Evolutionary conservation across 1,284 basidiomycete species (phyloP), one percentile per base, ranked within the genome.

Genomic region (Apiotrichum veenhuisii): DNA sequence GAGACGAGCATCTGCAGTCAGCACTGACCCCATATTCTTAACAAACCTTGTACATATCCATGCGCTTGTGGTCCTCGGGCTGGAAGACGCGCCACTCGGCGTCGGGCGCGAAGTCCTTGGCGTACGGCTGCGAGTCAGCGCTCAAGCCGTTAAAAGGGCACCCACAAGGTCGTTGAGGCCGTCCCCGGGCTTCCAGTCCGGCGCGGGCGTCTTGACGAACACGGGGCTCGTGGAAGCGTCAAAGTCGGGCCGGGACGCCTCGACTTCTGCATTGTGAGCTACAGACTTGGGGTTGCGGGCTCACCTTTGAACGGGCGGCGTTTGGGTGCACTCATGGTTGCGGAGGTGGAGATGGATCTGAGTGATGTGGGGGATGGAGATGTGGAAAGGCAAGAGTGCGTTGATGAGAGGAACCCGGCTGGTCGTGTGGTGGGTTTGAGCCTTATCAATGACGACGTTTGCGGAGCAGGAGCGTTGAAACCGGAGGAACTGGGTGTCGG

Each of bases 161-260:
- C 66, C 54, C 34, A 76, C 72, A 1, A 70, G 59, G 43, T 59
- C 45, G 51, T 75, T 77, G 14, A 84, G 69, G 20, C 84, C 84
- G 55, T 82, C 76, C 11, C 85, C 84, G 34, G 81, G 70, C 46
- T 77, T 77, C 83, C 84, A 87, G 12, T 67, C 64, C 14, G 83
- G 81, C 61, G 80, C 72, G 0, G 84, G 83, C 17, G 81, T 68
- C 57, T 79, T 72, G 17, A 81, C 82, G 49, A 60, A 55, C 5
- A 27, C 36, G 5, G 59, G 54, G 20, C 53, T 17, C 22, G 55
- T 47, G 4, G 56, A 33, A 3, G 38, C 20, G 18, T 67, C 63
- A 38, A 74, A 75, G 36, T 66, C 65, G 1, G 67, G 66, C 34
- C 75, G 64, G 18, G 62, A 46, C n/a, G 69, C 71, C 55, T 76